phyloP scores from a whole-genome alignment of 768 basidiomycete species.

The Jaapia argillacea region DNA sequence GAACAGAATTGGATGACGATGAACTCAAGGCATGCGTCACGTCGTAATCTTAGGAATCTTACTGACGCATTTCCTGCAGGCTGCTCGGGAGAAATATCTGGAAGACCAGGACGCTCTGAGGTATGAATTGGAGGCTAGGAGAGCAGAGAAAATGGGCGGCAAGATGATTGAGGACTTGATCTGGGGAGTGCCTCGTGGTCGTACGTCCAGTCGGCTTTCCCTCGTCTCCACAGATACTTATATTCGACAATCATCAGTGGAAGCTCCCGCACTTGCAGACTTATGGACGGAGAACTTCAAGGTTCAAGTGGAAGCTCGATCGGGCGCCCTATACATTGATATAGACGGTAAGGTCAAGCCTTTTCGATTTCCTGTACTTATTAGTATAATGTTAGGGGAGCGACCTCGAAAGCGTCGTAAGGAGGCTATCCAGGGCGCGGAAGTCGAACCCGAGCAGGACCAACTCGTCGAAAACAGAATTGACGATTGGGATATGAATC shows the following conservation, averaged over 20 bases:
- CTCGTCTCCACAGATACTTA: neutral
- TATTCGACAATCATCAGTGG: slow-evolving; percentile 32
- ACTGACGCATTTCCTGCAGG: slow-evolving; percentile 22
- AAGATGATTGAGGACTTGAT: slow-evolving; percentile 52
- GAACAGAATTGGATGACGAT: slow-evolving; percentile 76
- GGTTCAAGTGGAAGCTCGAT: slow-evolving; percentile 34
- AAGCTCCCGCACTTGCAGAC: slow-evolving; percentile 52
- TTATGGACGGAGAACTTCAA: slow-evolving; percentile 73
- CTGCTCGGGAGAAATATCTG: slow-evolving; percentile 57
- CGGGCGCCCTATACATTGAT: slow-evolving; percentile 1
- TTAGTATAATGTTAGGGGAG: neutral
- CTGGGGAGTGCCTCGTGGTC: slow-evolving; percentile 53
- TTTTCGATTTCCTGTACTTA: neutral
- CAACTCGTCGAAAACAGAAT: neutral
- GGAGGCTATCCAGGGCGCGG: too few relatives aligned
- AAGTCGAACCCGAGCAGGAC: neutral
- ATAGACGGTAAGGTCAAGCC: neutral
- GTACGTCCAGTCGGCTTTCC: slow-evolving; percentile 31
- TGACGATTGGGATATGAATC: neutral
- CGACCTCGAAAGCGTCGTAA: neutral
- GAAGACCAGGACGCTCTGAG: slow-evolving; percentile 47
- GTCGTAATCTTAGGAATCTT: neutral
- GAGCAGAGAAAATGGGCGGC: slow-evolving; percentile 42
- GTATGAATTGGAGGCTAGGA: slow-evolving; percentile 40
- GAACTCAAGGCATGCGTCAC: slow-evolving; percentile 52